Base-by-base conservation (phyloP, 2,329 filamentous ascomycete genomes). In the Colletotrichum tanaceti region DNA sequence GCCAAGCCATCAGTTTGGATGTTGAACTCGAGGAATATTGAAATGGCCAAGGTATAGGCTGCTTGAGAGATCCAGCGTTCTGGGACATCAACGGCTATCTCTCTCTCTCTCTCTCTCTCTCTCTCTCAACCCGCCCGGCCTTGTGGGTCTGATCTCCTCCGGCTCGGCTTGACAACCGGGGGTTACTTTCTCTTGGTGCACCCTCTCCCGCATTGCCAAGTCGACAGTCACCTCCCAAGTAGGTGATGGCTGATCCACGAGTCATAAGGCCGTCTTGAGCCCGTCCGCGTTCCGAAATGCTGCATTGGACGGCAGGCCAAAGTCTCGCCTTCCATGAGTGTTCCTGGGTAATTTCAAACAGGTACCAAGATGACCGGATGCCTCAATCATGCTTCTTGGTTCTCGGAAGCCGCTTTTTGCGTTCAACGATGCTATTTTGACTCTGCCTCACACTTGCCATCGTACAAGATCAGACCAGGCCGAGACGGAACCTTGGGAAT, bases 1-100 rank as follows among this genome's bases (percentile, higher is more conserved):
- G 66, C 66, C 66, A 69, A 69, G 66, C 44, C 32, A 55, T 61
- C 63, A 69, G 63, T 69, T 69, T 66, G 66, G 38, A 55, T 35
- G 53, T 60, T 50, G 58, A 20, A 11, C 52, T 39, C 5, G 32
- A 18, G 10, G 35, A 55, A 22, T 20, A 57, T 38, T 14, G 28
- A 16, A 22, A 44, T 44, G 43, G 61, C 32, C 32, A 35, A 18
- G 43, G 11, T 7, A 6, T 3, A 10, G 20, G 32, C 2, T 35
- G 32, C 9, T 35, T 6, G n/a, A 39, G 14, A 24, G 4, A 20
- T 41, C 61, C 49, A 43, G 50, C 35, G 28, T n/a, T 41, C 6
- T 28, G 50, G 44, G 20, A 20, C 61, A n/a, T 35, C 32, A 35
- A 10, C 32, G 32, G 7, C 32, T 2, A 1, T 32, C 32, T 32